Evolutionary conservation across 768 basidiomycete species (phyloP), one percentile per base, ranked within the genome.

Genomic region (Trametes elegans): DNA sequence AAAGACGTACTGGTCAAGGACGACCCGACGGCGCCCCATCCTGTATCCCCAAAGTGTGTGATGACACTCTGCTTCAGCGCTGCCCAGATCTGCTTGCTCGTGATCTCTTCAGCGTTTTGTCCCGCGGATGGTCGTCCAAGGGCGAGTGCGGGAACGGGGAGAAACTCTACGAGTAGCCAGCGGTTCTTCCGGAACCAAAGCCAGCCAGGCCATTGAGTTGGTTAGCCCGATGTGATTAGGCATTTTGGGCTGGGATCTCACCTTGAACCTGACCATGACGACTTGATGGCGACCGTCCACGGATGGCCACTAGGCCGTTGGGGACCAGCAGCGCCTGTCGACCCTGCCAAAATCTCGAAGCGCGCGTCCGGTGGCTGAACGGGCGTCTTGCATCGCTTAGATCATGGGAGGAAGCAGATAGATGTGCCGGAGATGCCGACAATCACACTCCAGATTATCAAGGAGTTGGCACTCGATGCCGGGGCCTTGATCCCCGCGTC

Each of bases 151-250:
- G 45, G 55, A 39, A 66, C 36, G 8, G 80, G 68, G 32, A 94
- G 79, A 64, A 95, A 85, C 70, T 96, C 92, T 50, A 93, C 84
- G 28, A 96, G 82, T 10, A 95, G 71, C 89, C 92, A 93, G 32
- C 93, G 82, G 68, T 93, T 94, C 91, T 36, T 14, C 5, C 24
- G 18, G 10, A 2, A 19, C 6, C n/a, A 29, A 9, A n/a, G n/a
- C n/a, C n/a, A n/a, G n/a, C n/a, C n/a, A n/a, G n/a, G n/a, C n/a
- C n/a, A n/a, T n/a, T n/a, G n/a, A n/a, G n/a, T n/a, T n/a, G n/a
- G n/a, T n/a, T n/a, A n/a, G n/a, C n/a, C n/a, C n/a, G n/a, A n/a
- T n/a, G n/a, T n/a, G n/a, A n/a, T n/a, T n/a, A n/a, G n/a, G n/a
- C n/a, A n/a, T n/a, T n/a, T n/a, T n/a, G 9, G 7, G 5, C 35